These are phyloP conservation scores for Prunus salicina DNA, from an alignment of 306 rosid genomes.

Conservation along the genomic window DNA sequence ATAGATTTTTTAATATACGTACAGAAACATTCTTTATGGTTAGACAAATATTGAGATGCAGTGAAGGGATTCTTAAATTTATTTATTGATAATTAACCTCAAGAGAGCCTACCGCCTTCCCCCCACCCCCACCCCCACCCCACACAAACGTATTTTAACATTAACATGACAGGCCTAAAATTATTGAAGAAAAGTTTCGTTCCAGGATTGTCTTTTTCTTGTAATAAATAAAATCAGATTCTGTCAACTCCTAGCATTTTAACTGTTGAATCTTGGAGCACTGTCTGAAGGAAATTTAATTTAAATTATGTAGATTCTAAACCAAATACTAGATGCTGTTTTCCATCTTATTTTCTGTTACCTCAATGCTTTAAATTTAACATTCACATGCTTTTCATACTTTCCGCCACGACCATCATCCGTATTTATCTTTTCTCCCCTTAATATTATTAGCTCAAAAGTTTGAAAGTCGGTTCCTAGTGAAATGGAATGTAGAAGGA, in stretches of 20 bases:
- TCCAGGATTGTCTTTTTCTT: too few species aligned
- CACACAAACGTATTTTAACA: background rate
- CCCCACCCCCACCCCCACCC: background rate
- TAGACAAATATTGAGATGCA: background rate
- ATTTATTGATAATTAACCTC: background rate
- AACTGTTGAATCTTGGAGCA: too few species aligned
- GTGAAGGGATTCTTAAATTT: background rate
- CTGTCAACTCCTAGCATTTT: too few species aligned
- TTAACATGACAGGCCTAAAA: background rate
- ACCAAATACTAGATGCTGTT: too few species aligned
- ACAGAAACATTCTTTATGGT: constrained; percentile 12
- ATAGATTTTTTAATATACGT: constrained; percentile 14
- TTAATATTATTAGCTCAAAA: background rate
- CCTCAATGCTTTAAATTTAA: background rate
- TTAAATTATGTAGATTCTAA: too few species aligned
- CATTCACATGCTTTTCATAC: background rate
- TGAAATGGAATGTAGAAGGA: background rate
- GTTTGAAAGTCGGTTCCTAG: background rate
- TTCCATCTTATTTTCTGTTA: too few species aligned
- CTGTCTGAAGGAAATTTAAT: too few species aligned
- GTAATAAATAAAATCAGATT: too few species aligned
- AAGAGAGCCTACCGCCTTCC: background rate
- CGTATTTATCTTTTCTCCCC: background rate
- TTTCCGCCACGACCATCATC: background rate
- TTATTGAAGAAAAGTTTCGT: too few species aligned